These are phyloP conservation scores for Microascus cirrosus DNA, from an alignment of 2,329 filamentous ascomycete species.

Conservation along the genomic window DNA sequence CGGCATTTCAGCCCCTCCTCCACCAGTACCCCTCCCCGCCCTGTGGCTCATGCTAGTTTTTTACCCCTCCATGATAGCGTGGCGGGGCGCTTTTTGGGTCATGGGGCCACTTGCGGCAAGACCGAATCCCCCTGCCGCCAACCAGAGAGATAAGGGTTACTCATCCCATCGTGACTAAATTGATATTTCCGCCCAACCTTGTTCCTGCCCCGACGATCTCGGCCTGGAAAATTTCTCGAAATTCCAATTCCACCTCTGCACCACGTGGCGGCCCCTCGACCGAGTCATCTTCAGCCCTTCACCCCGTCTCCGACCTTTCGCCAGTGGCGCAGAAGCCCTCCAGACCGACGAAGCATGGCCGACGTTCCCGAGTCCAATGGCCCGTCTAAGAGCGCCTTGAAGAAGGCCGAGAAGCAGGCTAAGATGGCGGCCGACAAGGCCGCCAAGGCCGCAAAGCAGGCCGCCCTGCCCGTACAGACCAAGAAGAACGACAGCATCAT, in stretches of 20 bases:
- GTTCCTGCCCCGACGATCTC: not conserved
- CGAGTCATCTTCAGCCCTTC: not conserved
- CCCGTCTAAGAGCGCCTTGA: slow-evolving; percentile 51
- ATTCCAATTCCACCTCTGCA: not conserved
- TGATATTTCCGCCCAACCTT: slow-evolving; percentile 4
- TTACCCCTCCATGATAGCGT: not conserved
- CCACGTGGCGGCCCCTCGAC: not conserved
- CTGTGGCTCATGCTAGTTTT: not conserved
- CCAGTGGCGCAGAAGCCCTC: not conserved
- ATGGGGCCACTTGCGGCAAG: not conserved
- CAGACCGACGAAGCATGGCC: slow-evolving; percentile 13
- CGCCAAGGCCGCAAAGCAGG: slow-evolving; percentile 49
- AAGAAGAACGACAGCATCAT: slow-evolving; percentile 62
- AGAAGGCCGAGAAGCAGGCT: slow-evolving; percentile 56
- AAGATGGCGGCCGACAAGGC: slow-evolving; percentile 51
- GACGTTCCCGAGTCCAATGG: slow-evolving; percentile 16
- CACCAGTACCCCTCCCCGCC: not conserved
- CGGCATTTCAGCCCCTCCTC: not conserved
- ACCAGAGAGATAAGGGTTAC: slow-evolving; percentile 1
- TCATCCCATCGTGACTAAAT: not conserved
- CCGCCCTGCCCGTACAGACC: slow-evolving; percentile 36
- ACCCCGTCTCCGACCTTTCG: not conserved
- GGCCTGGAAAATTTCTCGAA: not conserved
- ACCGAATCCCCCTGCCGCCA: not conserved
- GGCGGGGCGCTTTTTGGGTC: too few species aligned